phyloP scores from a whole-genome alignment of 352 stramenopile species.

The Phytophthora sp. region DNA sequence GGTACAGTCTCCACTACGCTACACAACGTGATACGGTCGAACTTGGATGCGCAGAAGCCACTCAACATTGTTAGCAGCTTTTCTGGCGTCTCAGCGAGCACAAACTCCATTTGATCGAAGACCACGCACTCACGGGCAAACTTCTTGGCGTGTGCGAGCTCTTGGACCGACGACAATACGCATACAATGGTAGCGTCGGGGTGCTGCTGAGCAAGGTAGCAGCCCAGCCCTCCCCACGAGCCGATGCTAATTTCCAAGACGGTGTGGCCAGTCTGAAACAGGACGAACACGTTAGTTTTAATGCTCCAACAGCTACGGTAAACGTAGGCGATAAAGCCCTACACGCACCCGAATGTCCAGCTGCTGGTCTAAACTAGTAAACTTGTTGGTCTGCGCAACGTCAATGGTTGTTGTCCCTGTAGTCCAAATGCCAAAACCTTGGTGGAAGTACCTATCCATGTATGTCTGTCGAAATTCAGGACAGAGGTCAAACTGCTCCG shows the following conservation, averaged over 20 bases:
- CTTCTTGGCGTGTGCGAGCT: constrained; percentile 61
- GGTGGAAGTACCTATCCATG: constrained; percentile 81
- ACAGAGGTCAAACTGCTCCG: constrained; percentile 79
- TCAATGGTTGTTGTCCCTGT: constrained; percentile 53
- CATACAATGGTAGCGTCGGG: constrained; percentile 54
- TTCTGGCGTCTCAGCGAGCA: constrained; percentile 64
- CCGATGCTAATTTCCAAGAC: constrained; percentile 87
- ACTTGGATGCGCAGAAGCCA: constrained; percentile 61
- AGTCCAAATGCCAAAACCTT: constrained; percentile 81
- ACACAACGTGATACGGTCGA: constrained; percentile 70
- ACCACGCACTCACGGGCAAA: constrained; percentile 69
- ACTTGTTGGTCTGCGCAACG: constrained; percentile 72
- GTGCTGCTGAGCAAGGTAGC: constrained; percentile 71
- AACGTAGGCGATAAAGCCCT: neutral
- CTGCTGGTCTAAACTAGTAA: constrained; percentile 64
- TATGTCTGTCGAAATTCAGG: constrained; percentile 72
- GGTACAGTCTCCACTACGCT: constrained; percentile 61
- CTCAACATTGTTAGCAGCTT: constrained; percentile 69
- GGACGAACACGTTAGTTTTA: too few relatives aligned
- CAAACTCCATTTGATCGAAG: constrained; percentile 71
- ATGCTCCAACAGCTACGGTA: too few relatives aligned
- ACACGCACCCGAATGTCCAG: constrained; percentile 61
- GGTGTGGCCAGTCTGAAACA: constrained; percentile 53
- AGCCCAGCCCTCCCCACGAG: constrained; percentile 81
- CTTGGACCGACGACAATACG: constrained; percentile 61